These are phyloP conservation scores for Pseudocercospora pini-densiflorae DNA, from an alignment of 2,329 filamentous ascomycete species.

Conservation along the genomic window DNA sequence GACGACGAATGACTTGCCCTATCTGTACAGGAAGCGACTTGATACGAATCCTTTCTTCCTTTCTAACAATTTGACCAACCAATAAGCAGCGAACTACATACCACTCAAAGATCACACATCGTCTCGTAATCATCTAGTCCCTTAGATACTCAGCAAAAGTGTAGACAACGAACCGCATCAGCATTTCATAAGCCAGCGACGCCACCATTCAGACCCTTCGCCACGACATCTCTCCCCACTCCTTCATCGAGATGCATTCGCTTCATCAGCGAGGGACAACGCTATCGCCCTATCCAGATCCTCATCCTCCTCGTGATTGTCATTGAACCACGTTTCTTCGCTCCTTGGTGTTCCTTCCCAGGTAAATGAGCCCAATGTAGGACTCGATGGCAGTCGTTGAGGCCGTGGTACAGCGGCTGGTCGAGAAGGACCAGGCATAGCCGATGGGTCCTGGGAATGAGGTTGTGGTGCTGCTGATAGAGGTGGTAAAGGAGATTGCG, in stretches of 20 bases:
- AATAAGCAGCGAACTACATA: too few species aligned
- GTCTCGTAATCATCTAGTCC: too few species aligned
- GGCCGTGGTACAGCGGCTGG: neutral
- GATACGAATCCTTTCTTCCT: too few species aligned
- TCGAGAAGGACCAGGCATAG: neutral
- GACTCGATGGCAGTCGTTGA: neutral
- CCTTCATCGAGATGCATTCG: neutral
- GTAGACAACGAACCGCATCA: too few species aligned
- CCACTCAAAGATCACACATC: too few species aligned
- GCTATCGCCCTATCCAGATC: neutral
- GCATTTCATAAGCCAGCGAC: too few species aligned
- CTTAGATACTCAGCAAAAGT: too few species aligned
- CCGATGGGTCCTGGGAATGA: neutral
- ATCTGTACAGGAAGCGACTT: too few species aligned
- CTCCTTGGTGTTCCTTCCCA: neutral
- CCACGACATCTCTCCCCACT: neutral
- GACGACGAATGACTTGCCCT: too few species aligned
- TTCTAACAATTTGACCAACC: too few species aligned
- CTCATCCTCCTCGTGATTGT: neutral
- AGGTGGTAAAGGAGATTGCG: neutral
- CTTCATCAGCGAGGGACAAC: neutral
- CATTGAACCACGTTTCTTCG: neutral
- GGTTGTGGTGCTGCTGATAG: neutral
- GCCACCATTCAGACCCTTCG: neutral
- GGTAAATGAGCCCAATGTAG: neutral